Evolutionary conservation across 2,329 filamentous ascomycete species (phyloP).

Genomic region (Cryphonectria japonica): DNA sequence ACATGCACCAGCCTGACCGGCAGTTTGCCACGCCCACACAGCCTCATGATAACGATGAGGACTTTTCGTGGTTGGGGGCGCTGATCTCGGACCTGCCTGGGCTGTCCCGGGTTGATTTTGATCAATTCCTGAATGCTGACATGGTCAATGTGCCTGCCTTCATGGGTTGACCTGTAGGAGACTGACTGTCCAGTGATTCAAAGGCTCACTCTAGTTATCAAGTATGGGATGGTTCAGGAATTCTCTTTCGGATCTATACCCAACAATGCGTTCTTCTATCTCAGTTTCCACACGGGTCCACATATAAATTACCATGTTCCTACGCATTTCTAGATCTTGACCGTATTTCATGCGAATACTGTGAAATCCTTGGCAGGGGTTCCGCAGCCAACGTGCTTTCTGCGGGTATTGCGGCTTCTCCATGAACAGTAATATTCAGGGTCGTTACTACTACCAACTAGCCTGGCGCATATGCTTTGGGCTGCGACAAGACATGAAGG

Average conservation of each 20-base stretch:
- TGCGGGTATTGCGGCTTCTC: slow-evolving; percentile 25
- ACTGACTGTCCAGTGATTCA: neutral
- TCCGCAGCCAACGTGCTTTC: neutral
- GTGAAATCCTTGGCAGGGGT: neutral
- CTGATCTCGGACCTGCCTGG: slow-evolving; percentile 49
- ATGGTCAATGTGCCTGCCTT: slow-evolving; percentile 19
- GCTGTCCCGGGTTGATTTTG: slow-evolving; percentile 48
- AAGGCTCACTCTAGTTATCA: neutral
- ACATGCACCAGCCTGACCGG: slow-evolving; percentile 38
- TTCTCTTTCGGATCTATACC: neutral
- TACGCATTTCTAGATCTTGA: neutral
- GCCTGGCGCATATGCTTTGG: neutral
- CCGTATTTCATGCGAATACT: neutral
- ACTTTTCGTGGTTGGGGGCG: slow-evolving; percentile 47
- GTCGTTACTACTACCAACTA: neutral
- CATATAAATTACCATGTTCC: neutral
- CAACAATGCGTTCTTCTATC: neutral
- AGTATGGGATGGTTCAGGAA: neutral
- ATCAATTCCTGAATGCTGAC: slow-evolving; percentile 38
- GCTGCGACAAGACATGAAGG: neutral
- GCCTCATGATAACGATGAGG: slow-evolving; percentile 35
- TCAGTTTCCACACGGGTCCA: neutral
- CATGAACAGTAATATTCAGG: neutral
- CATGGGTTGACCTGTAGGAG: slow-evolving; percentile 15
- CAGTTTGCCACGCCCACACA: slow-evolving; percentile 20